phyloP scores from a whole-genome alignment of 495 filamentous ascomycete species.

The Xylaria venustula region DNA sequence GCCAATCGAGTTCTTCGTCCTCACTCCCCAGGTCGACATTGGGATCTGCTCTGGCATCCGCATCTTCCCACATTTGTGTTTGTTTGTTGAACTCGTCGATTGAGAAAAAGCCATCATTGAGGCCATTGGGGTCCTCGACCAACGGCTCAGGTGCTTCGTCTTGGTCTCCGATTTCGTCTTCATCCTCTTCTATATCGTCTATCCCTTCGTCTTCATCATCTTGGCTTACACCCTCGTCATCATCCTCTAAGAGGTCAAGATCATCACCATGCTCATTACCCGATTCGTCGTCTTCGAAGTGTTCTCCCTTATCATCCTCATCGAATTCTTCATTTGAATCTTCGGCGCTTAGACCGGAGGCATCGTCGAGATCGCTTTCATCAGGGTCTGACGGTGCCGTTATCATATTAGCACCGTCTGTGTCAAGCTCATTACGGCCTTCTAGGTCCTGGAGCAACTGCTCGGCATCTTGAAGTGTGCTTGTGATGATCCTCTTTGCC shows the following conservation, averaged over 20 bases:
- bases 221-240: conserved; percentile 29
- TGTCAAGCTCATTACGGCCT: conserved; percentile 34
- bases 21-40: conserved; percentile 61
- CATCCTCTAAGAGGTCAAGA: conserved; percentile 29
- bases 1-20: conserved; percentile 85
- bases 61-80: conserved; percentile 79
- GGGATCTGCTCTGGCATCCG: conserved; percentile 66
- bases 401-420: conserved; percentile 15
- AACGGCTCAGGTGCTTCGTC: conserved; percentile 34
- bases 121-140: conserved; percentile 52
- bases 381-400: conserved; percentile 38
- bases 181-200: conserved; percentile 23
- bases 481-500: conserved; percentile 71
- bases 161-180: conserved; percentile 35
- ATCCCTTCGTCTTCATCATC: conserved; percentile 35
- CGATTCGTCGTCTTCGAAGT: conserved; percentile 43
- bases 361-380: conserved; percentile 49
- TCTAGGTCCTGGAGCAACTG: conserved; percentile 52
- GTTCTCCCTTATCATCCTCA: conserved; percentile 29
- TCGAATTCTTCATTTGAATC: conserved; percentile 20
- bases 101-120: conserved; percentile 97
- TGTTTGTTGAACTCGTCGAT: conserved; percentile 97
- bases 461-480: conserved; percentile 38
- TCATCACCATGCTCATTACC: conserved; percentile 42
- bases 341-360: conserved; percentile 23